Percentiles rank a stretch among this genome's conserved stretches.
Evolutionary conservation across 2,329 filamentous ascomycete genomes (phyloP).

Genomic region (Aureobasidium sp.): DNA sequence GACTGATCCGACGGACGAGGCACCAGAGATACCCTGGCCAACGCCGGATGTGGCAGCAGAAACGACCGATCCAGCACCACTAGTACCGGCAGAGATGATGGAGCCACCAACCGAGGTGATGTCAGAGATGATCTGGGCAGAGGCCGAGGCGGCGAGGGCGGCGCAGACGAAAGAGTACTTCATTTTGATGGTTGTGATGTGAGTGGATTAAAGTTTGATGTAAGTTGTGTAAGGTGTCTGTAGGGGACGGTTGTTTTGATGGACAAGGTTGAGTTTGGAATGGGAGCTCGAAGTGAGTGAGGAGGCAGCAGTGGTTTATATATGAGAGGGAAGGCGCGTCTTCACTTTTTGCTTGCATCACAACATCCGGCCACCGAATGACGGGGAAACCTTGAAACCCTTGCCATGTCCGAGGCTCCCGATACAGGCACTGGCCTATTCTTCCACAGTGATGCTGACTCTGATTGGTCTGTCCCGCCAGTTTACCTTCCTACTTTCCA

Average conservation of each 20-base stretch:
- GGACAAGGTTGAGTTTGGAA: neutral
- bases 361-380: constrained; percentile 1
- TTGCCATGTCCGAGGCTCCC: neutral
- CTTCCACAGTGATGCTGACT: neutral
- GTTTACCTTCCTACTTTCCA: constrained; percentile 7
- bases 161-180: constrained; percentile 11
- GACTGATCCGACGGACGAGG: neutral
- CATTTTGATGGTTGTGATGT: constrained; percentile 7
- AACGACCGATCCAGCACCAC: neutral
- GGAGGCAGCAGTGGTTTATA: neutral
- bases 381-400: neutral
- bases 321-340: neutral
- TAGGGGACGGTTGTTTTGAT: neutral
- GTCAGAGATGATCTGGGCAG: constrained; percentile 1
- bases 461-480: constrained; percentile 3
- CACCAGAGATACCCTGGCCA: neutral
- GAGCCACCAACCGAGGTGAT: neutral
- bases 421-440: neutral
- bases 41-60: constrained; percentile 2
- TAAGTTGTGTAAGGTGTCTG: neutral
- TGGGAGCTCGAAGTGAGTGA: neutral
- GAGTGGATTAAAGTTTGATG: neutral
- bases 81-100: neutral
- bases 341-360: neutral
- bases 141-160: constrained; percentile 9